Conservation (phyloP, 345 rosid genomes). For the Erucastrum elatum region DNA sequence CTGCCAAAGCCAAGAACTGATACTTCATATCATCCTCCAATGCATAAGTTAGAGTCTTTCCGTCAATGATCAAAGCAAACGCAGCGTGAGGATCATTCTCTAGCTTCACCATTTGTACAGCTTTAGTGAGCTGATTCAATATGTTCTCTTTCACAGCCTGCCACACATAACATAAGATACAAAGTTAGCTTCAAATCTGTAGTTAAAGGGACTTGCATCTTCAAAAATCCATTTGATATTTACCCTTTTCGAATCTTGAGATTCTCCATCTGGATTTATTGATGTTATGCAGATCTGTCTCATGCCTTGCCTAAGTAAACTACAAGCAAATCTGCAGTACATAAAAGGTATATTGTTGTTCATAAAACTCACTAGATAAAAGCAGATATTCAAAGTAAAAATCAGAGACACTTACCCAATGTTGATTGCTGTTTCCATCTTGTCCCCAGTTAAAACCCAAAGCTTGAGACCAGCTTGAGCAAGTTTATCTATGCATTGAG, state of each 20-base stretch:
- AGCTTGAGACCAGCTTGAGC: slow-evolving; percentile 97
- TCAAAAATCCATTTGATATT: background rate
- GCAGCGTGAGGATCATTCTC: slow-evolving; percentile 94
- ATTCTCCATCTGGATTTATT: slow-evolving; percentile 49
- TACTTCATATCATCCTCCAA: slow-evolving; percentile 85
- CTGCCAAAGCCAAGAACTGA: slow-evolving; percentile 83
- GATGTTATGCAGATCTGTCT: slow-evolving; percentile 73
- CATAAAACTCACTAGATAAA: slow-evolving; percentile 12
- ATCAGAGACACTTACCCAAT: slow-evolving; percentile 70
- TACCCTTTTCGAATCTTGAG: slow-evolving; percentile 69
- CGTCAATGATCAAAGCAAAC: slow-evolving; percentile 91
- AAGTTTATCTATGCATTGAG: slow-evolving; percentile 96
- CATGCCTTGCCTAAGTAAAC: slow-evolving; percentile 97
- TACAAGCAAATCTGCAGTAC: slow-evolving; percentile 76
- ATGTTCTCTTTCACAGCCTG: slow-evolving; percentile 80
- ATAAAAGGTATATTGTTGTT: slow-evolving; percentile 16
- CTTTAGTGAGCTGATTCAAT: slow-evolving; percentile 76
- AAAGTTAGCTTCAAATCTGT: slow-evolving; percentile 13
- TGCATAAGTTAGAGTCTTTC: slow-evolving; percentile 73
- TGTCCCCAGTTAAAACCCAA: slow-evolving; percentile 99
- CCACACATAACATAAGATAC: slow-evolving; percentile 21
- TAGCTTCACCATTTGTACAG: slow-evolving; percentile 79
- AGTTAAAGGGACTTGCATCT: background rate
- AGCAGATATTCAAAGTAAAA: slow-evolving; percentile 11
- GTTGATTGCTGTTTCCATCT: slow-evolving; percentile 99